Evolutionary conservation across 352 stramenopile genomes (phyloP), one percentile per base, ranked within the genome.

Genomic region (Pythium periplocum): DNA sequence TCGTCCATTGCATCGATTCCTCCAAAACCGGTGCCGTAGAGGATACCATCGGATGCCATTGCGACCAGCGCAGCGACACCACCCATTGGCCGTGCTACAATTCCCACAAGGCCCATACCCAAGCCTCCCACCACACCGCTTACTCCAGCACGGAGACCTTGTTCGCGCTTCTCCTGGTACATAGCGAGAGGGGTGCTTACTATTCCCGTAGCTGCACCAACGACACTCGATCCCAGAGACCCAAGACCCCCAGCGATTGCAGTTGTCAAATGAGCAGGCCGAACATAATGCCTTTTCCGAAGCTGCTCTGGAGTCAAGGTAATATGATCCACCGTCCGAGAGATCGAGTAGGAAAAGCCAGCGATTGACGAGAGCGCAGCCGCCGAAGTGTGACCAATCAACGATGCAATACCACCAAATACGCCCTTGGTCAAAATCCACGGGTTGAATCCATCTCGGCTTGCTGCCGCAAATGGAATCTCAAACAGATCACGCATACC

Each of bases 301-400:
- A 87, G 63, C 55, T 90, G 71, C 6, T 87, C 70, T 1, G 73
- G 65, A 6, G 81, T 68, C 9, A 92, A 57, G 2, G 78, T 87
- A 26, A 94, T 68, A 55, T 92, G 81, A 56, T 94, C 81, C 65
- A 94, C 76, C 38, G 83, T 91, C 4, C 71, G 73, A 0, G 81
- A 93, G 32, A 93, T 77, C 6, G 83, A 89, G 57, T 92, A 89
- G 35, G 78, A 87, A 51, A 93, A 87, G 0, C 81, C 83, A 12
- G 83, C 89, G 30, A 93, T 52, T 0, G 81, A 94, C 6, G 79
- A 79, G 5, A 94, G 70, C 8, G 69, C 75, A 36, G 81, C 83
- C 39, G 78, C 67, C 1, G 81, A 87, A 3, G 79, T 71, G 61
- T 92, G 83, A 1, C 79, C 69, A n/a, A 86, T 55, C 45, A 92